Conservation (phyloP, 208 protist species). For the Leishmania aethiopica region DNA sequence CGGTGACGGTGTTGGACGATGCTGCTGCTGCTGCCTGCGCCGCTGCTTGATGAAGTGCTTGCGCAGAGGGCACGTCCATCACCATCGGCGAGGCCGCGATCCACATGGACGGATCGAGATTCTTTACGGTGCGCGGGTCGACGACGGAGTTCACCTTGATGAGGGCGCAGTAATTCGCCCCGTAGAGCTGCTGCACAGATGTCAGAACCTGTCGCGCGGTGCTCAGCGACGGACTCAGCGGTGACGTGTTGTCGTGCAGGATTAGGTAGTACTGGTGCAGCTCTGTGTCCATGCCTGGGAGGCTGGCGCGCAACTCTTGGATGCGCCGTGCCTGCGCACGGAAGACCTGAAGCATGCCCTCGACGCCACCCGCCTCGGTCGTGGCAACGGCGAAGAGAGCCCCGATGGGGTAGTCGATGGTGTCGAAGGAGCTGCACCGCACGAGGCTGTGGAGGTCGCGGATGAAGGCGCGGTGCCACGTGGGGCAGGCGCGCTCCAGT, state of each 20-base stretch:
- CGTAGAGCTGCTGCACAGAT: conserved; percentile 56
- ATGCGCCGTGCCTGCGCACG: conserved; percentile 40
- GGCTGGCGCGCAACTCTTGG: conserved; percentile 38
- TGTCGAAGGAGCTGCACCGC: conserved; percentile 77
- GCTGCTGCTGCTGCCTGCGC: conserved; percentile 1
- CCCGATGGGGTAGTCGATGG: conserved; percentile 79
- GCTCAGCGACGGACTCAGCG: conserved; percentile 33
- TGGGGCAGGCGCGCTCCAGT: conserved; percentile 59
- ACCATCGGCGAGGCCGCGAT: conserved; percentile 68
- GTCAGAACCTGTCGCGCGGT: conserved; percentile 45
- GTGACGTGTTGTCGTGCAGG: conserved; percentile 69
- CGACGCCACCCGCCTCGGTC: conserved; percentile 45
- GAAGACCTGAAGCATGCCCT: conserved; percentile 58
- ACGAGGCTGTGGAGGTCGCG: conserved; percentile 60
- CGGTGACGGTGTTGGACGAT: conserved; percentile 11
- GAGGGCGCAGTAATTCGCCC: conserved; percentile 55
- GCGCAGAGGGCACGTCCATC: conserved; percentile 66
- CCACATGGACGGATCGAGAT: conserved; percentile 66
- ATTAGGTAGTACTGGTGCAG: conserved; percentile 73
- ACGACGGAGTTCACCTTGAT: conserved; percentile 71
- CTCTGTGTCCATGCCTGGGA: conserved; percentile 74
- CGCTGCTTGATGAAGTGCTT: conserved; percentile 25
- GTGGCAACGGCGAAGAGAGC: conserved; percentile 68
- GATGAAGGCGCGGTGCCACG: conserved; percentile 65
- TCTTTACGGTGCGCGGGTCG: conserved; percentile 50